Conservation (phyloP, 164 flowering plant species). For the Platanus orientalis region DNA sequence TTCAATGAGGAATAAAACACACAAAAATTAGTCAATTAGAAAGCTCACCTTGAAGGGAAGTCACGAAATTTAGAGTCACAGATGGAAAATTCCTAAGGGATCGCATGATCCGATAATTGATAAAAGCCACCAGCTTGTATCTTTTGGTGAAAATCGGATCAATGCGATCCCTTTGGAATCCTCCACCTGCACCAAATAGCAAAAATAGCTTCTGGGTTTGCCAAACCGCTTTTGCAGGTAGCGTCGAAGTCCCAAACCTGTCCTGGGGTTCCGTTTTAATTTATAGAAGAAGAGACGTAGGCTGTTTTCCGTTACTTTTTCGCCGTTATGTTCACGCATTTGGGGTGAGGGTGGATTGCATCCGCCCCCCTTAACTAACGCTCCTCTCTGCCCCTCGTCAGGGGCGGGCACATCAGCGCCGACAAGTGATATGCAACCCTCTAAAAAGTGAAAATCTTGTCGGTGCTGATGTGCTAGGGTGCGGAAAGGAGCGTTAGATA, state of each 20-base stretch:
- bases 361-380: too few species aligned
- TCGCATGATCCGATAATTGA: constrained; percentile 39
- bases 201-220: not conserved
- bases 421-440: too few species aligned
- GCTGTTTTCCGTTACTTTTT: constrained; percentile 10
- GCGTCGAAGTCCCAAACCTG: not conserved
- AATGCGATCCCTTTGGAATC: constrained; percentile 77
- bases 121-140: not conserved
- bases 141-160: constrained; percentile 24
- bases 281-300: constrained; percentile 6
- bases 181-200: constrained; percentile 37
- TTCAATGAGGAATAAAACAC: too few species aligned
- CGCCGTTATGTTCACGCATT: constrained; percentile 14
- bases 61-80: constrained; percentile 8
- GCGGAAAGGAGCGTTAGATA: too few species aligned
- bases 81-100: constrained; percentile 55
- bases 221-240: not conserved
- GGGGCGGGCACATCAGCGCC: too few species aligned
- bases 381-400: too few species aligned
- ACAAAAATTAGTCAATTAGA: not conserved
- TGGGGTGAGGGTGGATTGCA: too few species aligned
- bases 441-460: too few species aligned
- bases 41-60: constrained; percentile 4
- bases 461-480: too few species aligned
- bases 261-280: not conserved